These are phyloP conservation scores for Exophiala dermatitidis DNA, from an alignment of 2,329 filamentous ascomycete genomes.

Conservation along the genomic window DNA sequence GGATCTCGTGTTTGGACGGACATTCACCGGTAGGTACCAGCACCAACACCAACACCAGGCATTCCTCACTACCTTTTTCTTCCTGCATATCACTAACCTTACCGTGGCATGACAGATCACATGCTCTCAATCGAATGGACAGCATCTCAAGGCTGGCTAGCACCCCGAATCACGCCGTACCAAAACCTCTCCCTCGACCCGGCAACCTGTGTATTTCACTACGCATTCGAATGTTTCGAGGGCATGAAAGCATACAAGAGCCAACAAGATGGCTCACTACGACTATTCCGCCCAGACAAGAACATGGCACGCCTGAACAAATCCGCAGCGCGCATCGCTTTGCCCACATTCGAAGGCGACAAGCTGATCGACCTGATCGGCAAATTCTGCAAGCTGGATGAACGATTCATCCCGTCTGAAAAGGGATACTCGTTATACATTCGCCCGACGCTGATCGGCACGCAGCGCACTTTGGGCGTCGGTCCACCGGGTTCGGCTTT, in stretches of 20 bases:
- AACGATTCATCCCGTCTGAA: slow-evolving; percentile 79
- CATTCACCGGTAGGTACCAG: slow-evolving; percentile 67
- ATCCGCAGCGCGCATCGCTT: slow-evolving; percentile 81
- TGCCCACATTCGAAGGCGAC: slow-evolving; percentile 73
- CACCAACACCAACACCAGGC: not conserved
- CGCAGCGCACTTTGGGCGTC: slow-evolving; percentile 87
- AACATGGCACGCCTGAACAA: slow-evolving; percentile 96
- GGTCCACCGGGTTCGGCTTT: slow-evolving; percentile 85
- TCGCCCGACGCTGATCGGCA: slow-evolving; percentile 94
- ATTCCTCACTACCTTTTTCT: not conserved
- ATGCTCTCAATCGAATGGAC: slow-evolving; percentile 97
- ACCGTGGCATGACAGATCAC: slow-evolving; percentile 58
- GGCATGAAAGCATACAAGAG: slow-evolving; percentile 97
- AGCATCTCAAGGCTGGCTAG: slow-evolving; percentile 70
- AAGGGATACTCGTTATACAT: slow-evolving; percentile 92
- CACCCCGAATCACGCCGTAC: slow-evolving; percentile 81
- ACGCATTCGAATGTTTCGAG: slow-evolving; percentile 96
- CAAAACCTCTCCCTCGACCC: slow-evolving; percentile 96
- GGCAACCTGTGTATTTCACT: slow-evolving; percentile 95
- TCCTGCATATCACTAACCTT: not conserved
- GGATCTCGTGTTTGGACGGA: slow-evolving; percentile 80
- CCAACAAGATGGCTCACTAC: slow-evolving; percentile 66
- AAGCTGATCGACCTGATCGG: slow-evolving; percentile 74
- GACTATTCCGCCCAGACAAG: slow-evolving; percentile 87
- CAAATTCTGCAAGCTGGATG: slow-evolving; percentile 70